These are phyloP conservation scores for Trichophyton verrucosum DNA, from an alignment of 2,329 filamentous ascomycete species.

Conservation along the genomic window DNA sequence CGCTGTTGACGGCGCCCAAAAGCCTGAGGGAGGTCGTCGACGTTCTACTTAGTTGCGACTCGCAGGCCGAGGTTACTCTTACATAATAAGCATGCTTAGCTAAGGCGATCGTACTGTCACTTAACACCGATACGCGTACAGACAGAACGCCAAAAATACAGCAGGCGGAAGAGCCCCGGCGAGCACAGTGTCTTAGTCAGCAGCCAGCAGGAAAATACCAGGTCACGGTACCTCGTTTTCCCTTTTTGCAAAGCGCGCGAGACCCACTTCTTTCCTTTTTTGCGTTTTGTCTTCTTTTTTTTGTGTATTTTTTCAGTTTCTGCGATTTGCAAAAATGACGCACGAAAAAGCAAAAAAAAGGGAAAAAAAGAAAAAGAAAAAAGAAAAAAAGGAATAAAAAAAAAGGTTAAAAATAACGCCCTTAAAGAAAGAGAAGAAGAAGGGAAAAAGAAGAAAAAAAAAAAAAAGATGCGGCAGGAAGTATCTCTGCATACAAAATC, in stretches of 20 bases:
- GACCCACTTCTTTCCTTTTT: not conserved
- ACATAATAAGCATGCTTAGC: not conserved
- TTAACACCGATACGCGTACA: slow-evolving; percentile 1
- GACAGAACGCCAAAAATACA: not conserved
- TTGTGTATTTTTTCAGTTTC: not conserved
- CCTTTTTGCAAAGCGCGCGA: too few species aligned
- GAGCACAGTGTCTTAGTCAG: not conserved
- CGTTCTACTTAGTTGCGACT: not conserved
- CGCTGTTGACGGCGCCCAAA: too few species aligned
- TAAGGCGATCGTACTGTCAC: slow-evolving; percentile 1
- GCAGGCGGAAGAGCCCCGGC: not conserved
- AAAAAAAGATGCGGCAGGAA: not conserved
- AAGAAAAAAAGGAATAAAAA: not conserved
- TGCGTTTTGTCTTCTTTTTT: not conserved
- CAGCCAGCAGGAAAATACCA: not conserved
- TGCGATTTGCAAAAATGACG: not conserved
- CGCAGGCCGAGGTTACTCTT: not conserved
- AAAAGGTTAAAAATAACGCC: slow-evolving; percentile 4
- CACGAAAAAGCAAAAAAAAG: not conserved
- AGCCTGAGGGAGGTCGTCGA: not conserved
- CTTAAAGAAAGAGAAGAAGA: not conserved
- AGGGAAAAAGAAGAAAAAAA: not conserved
- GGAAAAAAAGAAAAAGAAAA: not conserved
- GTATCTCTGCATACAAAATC: not conserved
- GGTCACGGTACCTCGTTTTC: slow-evolving; percentile 4